These are phyloP conservation scores for Penicillium egyptiacum DNA, from an alignment of 495 filamentous ascomycete genomes.

Conservation along the genomic window DNA sequence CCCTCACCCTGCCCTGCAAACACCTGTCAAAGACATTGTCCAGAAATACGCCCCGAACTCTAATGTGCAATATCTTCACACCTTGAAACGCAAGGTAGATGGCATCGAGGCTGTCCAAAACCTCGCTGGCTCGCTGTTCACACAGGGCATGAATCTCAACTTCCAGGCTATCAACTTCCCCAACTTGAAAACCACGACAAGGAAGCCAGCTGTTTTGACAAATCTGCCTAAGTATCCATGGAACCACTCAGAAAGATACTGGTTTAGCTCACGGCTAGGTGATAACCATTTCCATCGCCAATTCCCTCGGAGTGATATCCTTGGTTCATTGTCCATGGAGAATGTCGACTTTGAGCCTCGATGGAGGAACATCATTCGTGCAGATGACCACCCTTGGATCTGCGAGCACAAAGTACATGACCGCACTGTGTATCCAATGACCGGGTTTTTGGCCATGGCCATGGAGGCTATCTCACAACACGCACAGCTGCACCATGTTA, in stretches of 20 bases:
- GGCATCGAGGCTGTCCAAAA: slow-evolving; percentile 26
- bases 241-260: slow-evolving; percentile 37
- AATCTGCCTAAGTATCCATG: slow-evolving; percentile 41
- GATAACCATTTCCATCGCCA: slow-evolving; percentile 26
- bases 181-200: background rate
- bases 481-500: slow-evolving; percentile 30
- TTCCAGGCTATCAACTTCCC: slow-evolving; percentile 30
- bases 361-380: slow-evolving; percentile 35
- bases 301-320: slow-evolving; percentile 31
- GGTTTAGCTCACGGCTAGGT: slow-evolving; percentile 29
- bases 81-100: slow-evolving; percentile 27
- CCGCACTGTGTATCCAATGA: slow-evolving; percentile 48
- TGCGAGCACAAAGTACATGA: slow-evolving; percentile 48
- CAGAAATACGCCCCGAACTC: slow-evolving; percentile 17
- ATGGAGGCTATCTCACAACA: slow-evolving; percentile 50
- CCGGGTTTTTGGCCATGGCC: slow-evolving; percentile 53
- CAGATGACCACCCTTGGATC: slow-evolving; percentile 38
- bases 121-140: slow-evolving; percentile 27
- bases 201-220: slow-evolving; percentile 23
- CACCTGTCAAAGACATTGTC: slow-evolving; percentile 42
- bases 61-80: slow-evolving; percentile 26
- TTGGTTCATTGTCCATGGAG: slow-evolving; percentile 28
- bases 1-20: slow-evolving; percentile 61
- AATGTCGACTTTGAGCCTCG: slow-evolving; percentile 30
- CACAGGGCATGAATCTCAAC: slow-evolving; percentile 22